A percentile compares a stretch with the other conserved stretches of the same genome.
Conservation (phyloP, 2,329 filamentous ascomycete species). For the Fonsecaea pugnacius region DNA sequence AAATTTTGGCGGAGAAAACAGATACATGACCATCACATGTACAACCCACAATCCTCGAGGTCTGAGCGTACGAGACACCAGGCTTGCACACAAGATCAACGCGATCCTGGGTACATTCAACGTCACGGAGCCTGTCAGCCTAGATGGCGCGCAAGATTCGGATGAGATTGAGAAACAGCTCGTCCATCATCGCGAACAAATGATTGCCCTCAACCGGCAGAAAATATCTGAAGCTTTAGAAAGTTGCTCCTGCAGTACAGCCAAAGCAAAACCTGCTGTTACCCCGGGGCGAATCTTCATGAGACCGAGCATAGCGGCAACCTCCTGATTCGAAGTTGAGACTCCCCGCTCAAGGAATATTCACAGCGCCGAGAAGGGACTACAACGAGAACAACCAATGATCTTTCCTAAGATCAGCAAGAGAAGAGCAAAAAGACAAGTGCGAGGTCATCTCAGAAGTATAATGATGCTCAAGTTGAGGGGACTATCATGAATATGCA, state of each 20-base stretch:
- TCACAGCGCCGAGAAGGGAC: background rate
- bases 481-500: background rate
- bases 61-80: constrained; percentile 35
- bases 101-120: constrained; percentile 20
- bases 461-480: constrained; percentile 3
- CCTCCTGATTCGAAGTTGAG: background rate
- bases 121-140: background rate
- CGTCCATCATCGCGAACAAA: constrained; percentile 8
- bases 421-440: background rate
- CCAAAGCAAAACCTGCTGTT: background rate
- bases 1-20: constrained; percentile 9
- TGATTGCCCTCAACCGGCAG: constrained; percentile 24
- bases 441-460: background rate
- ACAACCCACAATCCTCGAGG: constrained; percentile 37
- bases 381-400: background rate
- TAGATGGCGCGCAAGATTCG: background rate
- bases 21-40: constrained; percentile 34
- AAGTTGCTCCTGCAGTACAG: constrained; percentile 23
- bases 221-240: constrained; percentile 26
- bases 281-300: background rate
- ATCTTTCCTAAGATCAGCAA: background rate
- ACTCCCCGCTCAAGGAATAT: background rate
- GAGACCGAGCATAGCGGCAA: background rate
- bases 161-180: constrained; percentile 8
- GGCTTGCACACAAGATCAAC: constrained; percentile 30